Percentiles rank a stretch among this genome's conserved stretches.
These are phyloP conservation scores for Skeletonema potamos DNA, from an alignment of 108 stramenopile genomes.

Conservation along the genomic window DNA sequence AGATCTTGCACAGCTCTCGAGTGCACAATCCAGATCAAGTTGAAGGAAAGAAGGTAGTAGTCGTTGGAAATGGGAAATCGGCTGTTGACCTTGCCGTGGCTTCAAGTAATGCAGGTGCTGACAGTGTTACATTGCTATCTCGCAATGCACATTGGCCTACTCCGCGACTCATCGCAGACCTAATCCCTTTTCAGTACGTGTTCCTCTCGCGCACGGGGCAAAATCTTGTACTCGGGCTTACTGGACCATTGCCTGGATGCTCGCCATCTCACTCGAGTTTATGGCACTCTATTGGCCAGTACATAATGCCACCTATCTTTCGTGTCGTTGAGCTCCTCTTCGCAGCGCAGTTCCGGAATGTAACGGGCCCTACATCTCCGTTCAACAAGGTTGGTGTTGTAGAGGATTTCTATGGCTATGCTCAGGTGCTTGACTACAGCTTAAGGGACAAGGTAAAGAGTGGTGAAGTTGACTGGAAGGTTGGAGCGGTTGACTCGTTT, in stretches of 20 bases:
- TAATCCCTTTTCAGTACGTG: constrained; percentile 38
- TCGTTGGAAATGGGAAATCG: constrained; percentile 14
- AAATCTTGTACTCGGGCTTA: constrained; percentile 4
- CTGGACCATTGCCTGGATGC: constrained; percentile 22
- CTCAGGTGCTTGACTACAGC: constrained; percentile 12
- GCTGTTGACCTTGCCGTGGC: constrained; percentile 20
- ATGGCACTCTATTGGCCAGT: constrained; percentile 1
- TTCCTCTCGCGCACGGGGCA: constrained; percentile 31
- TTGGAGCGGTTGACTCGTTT: constrained; percentile 23
- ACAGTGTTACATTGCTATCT: constrained; percentile 18
- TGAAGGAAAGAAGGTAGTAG: constrained; percentile 16
- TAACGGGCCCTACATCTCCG: constrained; percentile 1
- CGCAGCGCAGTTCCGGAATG: constrained; percentile 30
- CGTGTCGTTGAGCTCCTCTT: constrained; percentile 26
- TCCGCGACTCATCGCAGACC: constrained; percentile 23
- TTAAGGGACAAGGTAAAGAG: constrained; percentile 15
- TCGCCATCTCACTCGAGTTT: background rate
- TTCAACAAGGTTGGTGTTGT: constrained; percentile 20
- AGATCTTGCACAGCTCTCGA: constrained; percentile 18
- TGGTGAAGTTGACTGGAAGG: constrained; percentile 20
- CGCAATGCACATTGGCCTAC: constrained; percentile 36
- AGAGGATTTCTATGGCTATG: constrained; percentile 38
- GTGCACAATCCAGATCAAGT: background rate
- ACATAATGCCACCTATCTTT: constrained; percentile 27
- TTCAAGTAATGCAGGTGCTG: constrained; percentile 21